Percentiles rank a stretch among this genome's conserved stretches.
phyloP scores from a whole-genome alignment of 2,329 filamentous ascomycete genomes.

The Pseudofabraea citricarpa region DNA sequence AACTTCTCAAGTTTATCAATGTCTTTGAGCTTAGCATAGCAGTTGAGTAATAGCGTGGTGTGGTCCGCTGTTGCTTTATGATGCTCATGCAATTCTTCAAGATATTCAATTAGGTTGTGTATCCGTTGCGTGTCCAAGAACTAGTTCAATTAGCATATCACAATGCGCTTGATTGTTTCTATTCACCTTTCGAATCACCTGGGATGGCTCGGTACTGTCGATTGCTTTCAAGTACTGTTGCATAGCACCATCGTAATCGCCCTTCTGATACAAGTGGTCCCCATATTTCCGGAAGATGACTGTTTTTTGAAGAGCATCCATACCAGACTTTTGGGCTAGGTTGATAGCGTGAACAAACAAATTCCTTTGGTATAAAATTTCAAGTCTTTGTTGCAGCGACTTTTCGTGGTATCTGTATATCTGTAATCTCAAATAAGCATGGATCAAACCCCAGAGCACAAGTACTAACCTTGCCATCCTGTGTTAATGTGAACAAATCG shows the following conservation, averaged over 20 bases:
- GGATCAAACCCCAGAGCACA: neutral
- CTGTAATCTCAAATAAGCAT: conserved; percentile 40
- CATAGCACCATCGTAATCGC: conserved; percentile 98
- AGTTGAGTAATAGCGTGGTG: conserved; percentile 90
- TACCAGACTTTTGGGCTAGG: conserved; percentile 80
- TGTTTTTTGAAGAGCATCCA: conserved; percentile 79
- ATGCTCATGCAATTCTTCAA: conserved; percentile 93
- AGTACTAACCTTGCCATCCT: conserved; percentile 76
- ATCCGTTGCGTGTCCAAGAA: conserved; percentile 97
- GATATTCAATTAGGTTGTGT: conserved; percentile 93
- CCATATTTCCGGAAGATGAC: conserved; percentile 91
- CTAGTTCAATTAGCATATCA: conserved; percentile 37
- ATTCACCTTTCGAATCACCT: conserved; percentile 82
- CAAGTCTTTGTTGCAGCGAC: conserved; percentile 80
- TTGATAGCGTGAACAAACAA: conserved; percentile 90
- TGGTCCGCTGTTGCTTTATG: conserved; percentile 92
- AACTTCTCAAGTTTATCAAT: conserved; percentile 94
- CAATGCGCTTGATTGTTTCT: neutral
- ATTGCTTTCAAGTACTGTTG: conserved; percentile 95
- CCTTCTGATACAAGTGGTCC: conserved; percentile 90
- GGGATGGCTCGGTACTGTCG: conserved; percentile 91
- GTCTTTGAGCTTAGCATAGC: conserved; percentile 96
- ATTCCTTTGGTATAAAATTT: conserved; percentile 90
- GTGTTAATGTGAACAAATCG: conserved; percentile 82
- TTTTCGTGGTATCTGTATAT: conserved; percentile 89